Evolutionary conservation across 2,329 filamentous ascomycete genomes (phyloP), one percentile per base, ranked within the genome.

Genomic region (Colletotrichum tropicale): DNA sequence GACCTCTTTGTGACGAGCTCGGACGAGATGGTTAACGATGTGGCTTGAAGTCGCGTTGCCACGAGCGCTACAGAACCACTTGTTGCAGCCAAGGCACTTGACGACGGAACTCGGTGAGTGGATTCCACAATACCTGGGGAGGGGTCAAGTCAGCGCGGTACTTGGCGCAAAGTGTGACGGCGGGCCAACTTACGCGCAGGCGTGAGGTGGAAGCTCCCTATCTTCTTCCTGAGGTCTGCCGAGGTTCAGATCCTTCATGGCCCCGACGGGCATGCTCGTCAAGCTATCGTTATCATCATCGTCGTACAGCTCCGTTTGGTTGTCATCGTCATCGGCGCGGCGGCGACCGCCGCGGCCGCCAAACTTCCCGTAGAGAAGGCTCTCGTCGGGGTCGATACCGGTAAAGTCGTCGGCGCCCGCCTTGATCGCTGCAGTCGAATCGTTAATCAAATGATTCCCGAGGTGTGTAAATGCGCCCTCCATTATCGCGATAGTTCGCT

Each of bases 1-100:
- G 69, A 99, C 97, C 87, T 99, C 98, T 89, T 98, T 99, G 88
- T 99, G 97, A 78, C 97, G 94, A 78, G 98, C 96, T 81, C 98
- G 94, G 76, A 99, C 97, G 38, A 99, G 92, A 83, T 99, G 97
- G 85, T 98, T 98, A 87, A 99, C 95, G 80, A 99, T 98, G 84
- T 99, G 97, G 38, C 96, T 98, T 30, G 96, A 98, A 67, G 95
- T 98, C 21, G 96, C 96, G 85, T 98, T 99, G 79, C 97, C 96
- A 81, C 96, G 95, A 76, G 96, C 96, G 85, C 96, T 98, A 87
- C 97, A 99, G 85, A 99, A 99, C 97, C 97, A 99, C 84, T 98
- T 99, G 88, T 92, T 96, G 88, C 97, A 99, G 76, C 93, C 91
- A 76, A 99, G 90, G 83, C 97, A 99, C 87, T 98, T 98, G 80